phyloP scores from a whole-genome alignment of 352 stramenopile species.

The Hyaloperonospora arabidopsidis region DNA sequence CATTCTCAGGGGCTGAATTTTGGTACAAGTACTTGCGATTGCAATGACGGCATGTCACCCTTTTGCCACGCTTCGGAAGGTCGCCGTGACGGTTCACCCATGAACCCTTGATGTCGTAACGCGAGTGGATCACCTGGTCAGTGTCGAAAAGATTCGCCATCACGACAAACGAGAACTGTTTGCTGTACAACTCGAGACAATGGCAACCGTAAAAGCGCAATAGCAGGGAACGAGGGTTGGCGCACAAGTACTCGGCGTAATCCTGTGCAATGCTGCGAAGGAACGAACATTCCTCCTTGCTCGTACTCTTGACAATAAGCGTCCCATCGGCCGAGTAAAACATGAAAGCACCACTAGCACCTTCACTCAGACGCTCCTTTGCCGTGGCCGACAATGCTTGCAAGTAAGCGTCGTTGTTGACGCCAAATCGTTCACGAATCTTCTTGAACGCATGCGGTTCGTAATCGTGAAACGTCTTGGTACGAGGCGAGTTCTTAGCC shows the following conservation, averaged over 20 bases:
- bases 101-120: slow-evolving; percentile 88
- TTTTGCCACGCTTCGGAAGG: slow-evolving; percentile 77
- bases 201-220: slow-evolving; percentile 89
- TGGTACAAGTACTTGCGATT: slow-evolving; percentile 80
- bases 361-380: slow-evolving; percentile 85
- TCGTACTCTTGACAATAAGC: slow-evolving; percentile 89
- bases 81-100: slow-evolving; percentile 84
- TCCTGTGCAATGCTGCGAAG: slow-evolving; percentile 80
- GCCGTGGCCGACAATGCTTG: slow-evolving; percentile 75
- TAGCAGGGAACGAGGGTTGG: slow-evolving; percentile 77
- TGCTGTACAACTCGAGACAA: slow-evolving; percentile 85
- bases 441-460: slow-evolving; percentile 83
- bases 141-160: slow-evolving; percentile 91
- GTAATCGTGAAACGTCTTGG: slow-evolving; percentile 86
- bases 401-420: slow-evolving; percentile 80
- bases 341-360: slow-evolving; percentile 86
- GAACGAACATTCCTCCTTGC: slow-evolving; percentile 80
- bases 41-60: slow-evolving; percentile 85
- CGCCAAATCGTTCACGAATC: slow-evolving; percentile 80
- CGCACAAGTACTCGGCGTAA: slow-evolving; percentile 83
- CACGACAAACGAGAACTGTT: slow-evolving; percentile 88
- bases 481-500: slow-evolving; percentile 60
- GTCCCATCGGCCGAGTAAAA: slow-evolving; percentile 86
- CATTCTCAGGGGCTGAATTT: slow-evolving; percentile 53
- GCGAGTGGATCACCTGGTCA: slow-evolving; percentile 77